Evolutionary conservation across 768 basidiomycete species (phyloP).

Genomic region (Sarcomyxa edulis): DNA sequence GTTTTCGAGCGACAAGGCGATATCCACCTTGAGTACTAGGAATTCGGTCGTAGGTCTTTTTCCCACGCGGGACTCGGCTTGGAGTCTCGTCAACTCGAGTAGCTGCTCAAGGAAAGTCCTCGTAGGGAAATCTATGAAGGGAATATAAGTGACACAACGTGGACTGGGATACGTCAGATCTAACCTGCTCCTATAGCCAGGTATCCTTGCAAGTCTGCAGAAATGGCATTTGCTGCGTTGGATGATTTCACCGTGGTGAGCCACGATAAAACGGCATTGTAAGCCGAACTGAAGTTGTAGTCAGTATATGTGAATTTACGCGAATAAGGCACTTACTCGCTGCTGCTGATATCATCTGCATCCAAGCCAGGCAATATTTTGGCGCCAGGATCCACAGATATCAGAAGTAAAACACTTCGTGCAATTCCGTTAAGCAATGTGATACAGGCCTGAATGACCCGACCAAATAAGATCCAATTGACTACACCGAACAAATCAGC

Average conservation of each 20-base stretch:
- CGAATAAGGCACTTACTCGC: constrained; percentile 27
- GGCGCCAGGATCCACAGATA: constrained; percentile 16
- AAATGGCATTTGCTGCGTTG: constrained; percentile 26
- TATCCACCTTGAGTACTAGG: constrained; percentile 22
- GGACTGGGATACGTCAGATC: constrained; percentile 4
- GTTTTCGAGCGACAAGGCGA: constrained; percentile 25
- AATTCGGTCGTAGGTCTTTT: constrained; percentile 13
- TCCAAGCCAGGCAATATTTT: constrained; percentile 31
- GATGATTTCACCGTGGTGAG: constrained; percentile 22
- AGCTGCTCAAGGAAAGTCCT: constrained; percentile 45
- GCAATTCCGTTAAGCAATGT: constrained; percentile 34
- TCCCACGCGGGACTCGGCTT: constrained; percentile 14
- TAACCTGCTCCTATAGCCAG: constrained; percentile 40
- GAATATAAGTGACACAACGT: background rate
- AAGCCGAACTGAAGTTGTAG: constrained; percentile 27
- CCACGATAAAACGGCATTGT: constrained; percentile 36
- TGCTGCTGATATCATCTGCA: constrained; percentile 25
- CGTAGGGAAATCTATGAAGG: constrained; percentile 36
- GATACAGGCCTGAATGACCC: constrained; percentile 35
- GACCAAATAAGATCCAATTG: constrained; percentile 50
- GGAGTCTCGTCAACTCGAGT: constrained; percentile 32
- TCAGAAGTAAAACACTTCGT: constrained; percentile 20
- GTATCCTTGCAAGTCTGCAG: constrained; percentile 37
- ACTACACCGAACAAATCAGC: constrained; percentile 28
- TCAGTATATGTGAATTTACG: background rate